Evolutionary conservation across 345 rosid species (phyloP).

Genomic region (Citrus inodora): DNA sequence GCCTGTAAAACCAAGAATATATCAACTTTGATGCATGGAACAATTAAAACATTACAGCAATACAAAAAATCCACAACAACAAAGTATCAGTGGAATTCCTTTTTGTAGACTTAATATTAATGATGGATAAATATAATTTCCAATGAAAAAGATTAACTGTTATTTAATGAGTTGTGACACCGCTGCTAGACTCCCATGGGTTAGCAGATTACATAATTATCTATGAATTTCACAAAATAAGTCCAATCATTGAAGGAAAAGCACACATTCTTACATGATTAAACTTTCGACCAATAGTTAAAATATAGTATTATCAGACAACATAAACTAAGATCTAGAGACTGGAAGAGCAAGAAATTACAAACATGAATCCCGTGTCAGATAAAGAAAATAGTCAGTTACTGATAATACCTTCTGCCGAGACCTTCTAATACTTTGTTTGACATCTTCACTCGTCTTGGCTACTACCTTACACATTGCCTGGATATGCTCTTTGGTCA

Average conservation of each 20-base stretch:
- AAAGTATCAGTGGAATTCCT: not conserved
- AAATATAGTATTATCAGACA: not conserved
- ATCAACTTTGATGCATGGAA: not conserved
- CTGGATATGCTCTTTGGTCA: constrained; percentile 94
- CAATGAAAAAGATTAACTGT: too few relatives aligned
- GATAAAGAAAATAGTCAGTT: not conserved
- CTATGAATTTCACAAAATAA: not conserved
- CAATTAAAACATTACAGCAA: not conserved
- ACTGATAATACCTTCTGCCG: constrained; percentile 68
- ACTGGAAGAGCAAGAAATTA: not conserved
- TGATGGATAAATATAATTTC: not conserved
- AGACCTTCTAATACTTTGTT: constrained; percentile 89
- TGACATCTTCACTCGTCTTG: constrained; percentile 85
- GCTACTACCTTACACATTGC: constrained; percentile 87
- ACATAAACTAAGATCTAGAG: not conserved
- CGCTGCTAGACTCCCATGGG: not conserved
- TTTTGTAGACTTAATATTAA: not conserved
- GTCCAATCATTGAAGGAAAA: not conserved
- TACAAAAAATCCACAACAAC: not conserved
- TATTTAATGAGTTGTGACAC: not conserved
- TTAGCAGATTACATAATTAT: not conserved
- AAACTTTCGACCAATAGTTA: not conserved
- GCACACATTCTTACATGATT: not conserved
- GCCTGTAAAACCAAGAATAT: constrained; percentile 46
- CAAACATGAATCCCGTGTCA: not conserved